Base-by-base conservation (phyloP, 257 asterid species). In the Penstemon davidsonii region DNA sequence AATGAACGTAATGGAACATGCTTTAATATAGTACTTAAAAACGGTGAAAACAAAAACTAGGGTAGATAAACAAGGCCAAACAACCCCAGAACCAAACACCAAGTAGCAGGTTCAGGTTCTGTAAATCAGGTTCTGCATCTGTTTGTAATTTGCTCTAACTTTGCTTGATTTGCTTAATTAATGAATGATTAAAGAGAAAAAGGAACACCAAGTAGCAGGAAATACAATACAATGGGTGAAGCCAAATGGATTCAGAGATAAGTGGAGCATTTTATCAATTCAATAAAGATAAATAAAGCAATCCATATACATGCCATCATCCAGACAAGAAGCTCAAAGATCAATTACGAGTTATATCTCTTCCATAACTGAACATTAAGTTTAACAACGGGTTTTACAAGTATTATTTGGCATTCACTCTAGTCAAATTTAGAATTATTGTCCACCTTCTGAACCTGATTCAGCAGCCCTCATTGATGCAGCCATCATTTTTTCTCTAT, bases 401-500 rank as follows among this genome's bases (percentile, higher is more conserved):
- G 15, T 49, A 12, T 11, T 19, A 64, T 41, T 11, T 25, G 47
- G 10, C 11, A 64, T 15, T 59, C 4, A 38, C 13, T 50, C 40
- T 55, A 18, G 9, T 25, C 69, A 13, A 43, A 18, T 46, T 65
- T 66, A 75, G 45, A 67, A 55, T 76, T 77, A 77, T 53, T 84
- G 78, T 52, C 79, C 86, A 42, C 64, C 64, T 12, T 81, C 81
- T 56, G 79, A 76, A 62, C 80, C 79, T 6, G 84, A 69, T 71
- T 76, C 89, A 19, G 82, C 88, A 70, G 82, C 91, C 64, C 76
- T 80, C 80, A 85, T 61, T 18, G 87, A 69, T 75, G 76, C 87
- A 10, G 90, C 88, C 86, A 86, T 82, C 90, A 73, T 80, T 74
- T 79, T 88, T 62, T 74, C 89, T 81, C 96, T 79, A 75, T 93